A percentile compares a stretch with the other conserved stretches of the same genome.
Evolutionary conservation across 768 basidiomycete species (phyloP).

Genomic region (Piloderma croceum): DNA sequence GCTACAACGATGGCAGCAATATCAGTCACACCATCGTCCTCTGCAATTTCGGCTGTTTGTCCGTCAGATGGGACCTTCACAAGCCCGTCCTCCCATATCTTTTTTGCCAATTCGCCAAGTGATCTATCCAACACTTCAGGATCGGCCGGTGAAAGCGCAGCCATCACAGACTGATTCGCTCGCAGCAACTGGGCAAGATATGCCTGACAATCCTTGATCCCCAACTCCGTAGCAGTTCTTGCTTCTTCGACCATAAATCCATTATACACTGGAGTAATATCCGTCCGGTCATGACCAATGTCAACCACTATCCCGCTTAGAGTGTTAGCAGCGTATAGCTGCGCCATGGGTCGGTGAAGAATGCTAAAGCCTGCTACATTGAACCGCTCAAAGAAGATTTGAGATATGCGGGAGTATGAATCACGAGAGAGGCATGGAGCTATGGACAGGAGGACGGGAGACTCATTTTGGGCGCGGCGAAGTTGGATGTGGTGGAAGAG

Average conservation of each 20-base stretch:
- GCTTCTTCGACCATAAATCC: slow-evolving; percentile 55
- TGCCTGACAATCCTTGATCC: slow-evolving; percentile 64
- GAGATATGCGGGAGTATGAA: slow-evolving; percentile 68
- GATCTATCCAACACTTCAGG: slow-evolving; percentile 42
- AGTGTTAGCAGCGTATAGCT: slow-evolving; percentile 71
- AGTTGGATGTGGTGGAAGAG: slow-evolving; percentile 71
- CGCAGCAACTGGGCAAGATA: slow-evolving; percentile 73
- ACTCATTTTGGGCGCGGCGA: slow-evolving; percentile 82
- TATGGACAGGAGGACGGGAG: slow-evolving; percentile 74
- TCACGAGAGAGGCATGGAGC: slow-evolving; percentile 57
- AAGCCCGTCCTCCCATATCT: slow-evolving; percentile 58
- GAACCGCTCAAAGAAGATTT: slow-evolving; percentile 89
- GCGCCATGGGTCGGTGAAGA: slow-evolving; percentile 78
- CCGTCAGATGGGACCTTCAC: slow-evolving; percentile 72
- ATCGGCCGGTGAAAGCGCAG: slow-evolving; percentile 50
- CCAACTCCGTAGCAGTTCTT: slow-evolving; percentile 54
- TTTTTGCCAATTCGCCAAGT: slow-evolving; percentile 59
- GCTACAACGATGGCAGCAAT: slow-evolving; percentile 87
- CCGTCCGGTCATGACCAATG: slow-evolving; percentile 69
- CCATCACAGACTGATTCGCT: slow-evolving; percentile 59
- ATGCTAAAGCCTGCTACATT: slow-evolving; percentile 80
- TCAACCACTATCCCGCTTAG: slow-evolving; percentile 78
- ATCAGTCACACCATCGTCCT: slow-evolving; percentile 84
- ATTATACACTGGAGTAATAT: slow-evolving; percentile 74
- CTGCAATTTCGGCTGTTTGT: slow-evolving; percentile 53